phyloP scores from a whole-genome alignment of 345 rosid species.

The Populus davidiana region DNA sequence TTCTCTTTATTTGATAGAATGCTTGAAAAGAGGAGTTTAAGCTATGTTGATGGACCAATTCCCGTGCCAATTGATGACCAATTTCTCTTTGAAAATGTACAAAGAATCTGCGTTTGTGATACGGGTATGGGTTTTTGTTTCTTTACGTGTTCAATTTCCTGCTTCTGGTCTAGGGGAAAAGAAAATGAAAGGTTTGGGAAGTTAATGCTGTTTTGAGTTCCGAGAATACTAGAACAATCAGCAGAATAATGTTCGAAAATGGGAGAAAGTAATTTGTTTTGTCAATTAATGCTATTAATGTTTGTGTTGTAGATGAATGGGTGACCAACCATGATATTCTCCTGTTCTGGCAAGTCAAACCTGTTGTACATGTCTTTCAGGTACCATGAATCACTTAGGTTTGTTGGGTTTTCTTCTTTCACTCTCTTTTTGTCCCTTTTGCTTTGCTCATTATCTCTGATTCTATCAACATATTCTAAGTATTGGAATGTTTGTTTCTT shows the following conservation, averaged over 20 bases:
- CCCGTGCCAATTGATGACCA: slow-evolving; percentile 64
- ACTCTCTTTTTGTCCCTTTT: not conserved
- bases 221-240: not conserved
- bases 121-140: slow-evolving; percentile 44
- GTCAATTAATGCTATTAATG: not conserved
- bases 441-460: too few relatives aligned
- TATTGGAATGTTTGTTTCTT: too few relatives aligned
- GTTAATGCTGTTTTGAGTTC: not conserved
- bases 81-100: slow-evolving; percentile 70
- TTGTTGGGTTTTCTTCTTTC: not conserved
- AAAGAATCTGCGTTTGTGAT: slow-evolving; percentile 67
- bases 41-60: slow-evolving; percentile 81
- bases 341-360: slow-evolving; percentile 98
- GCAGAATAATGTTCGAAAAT: not conserved
- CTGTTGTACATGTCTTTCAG: slow-evolving; percentile 90
- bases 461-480: too few relatives aligned
- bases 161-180: not conserved
- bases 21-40: slow-evolving; percentile 85
- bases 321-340: slow-evolving; percentile 67
- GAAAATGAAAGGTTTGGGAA: not conserved
- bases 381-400: slow-evolving; percentile 30
- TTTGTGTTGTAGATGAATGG: slow-evolving; percentile 65
- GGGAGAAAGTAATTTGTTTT: too few relatives aligned
- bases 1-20: slow-evolving; percentile 42
- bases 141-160: not conserved